Percentiles rank a stretch among this genome's conserved stretches.
These are phyloP conservation scores for Macrolepiota fuliginosa DNA, from an alignment of 768 basidiomycete genomes.

Conservation along the genomic window DNA sequence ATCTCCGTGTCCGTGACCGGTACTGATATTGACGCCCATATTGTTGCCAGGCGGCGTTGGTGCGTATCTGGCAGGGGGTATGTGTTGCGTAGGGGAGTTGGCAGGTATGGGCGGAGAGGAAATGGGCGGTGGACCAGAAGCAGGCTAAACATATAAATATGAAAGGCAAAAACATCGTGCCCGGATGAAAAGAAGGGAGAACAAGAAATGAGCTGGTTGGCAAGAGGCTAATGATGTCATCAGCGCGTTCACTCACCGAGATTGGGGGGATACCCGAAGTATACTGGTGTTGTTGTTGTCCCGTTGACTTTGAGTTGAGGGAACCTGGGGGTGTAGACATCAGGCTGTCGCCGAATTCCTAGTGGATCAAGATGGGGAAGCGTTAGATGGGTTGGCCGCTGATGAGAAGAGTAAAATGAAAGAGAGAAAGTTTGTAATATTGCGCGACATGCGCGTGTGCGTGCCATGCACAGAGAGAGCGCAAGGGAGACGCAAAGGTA, in stretches of 20 bases:
- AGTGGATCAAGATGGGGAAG: neutral
- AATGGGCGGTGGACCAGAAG: conserved; percentile 10
- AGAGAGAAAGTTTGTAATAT: neutral
- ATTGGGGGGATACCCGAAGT: conserved; percentile 13
- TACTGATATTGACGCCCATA: conserved; percentile 8
- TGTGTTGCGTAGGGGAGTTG: no score
- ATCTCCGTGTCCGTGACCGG: neutral
- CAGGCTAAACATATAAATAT: neutral
- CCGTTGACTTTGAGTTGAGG: conserved; percentile 4
- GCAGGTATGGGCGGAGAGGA: conserved; percentile 6
- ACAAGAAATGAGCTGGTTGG: neutral
- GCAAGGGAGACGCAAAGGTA: neutral
- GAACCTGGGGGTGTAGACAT: conserved; percentile 11
- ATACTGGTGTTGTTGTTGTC: conserved; percentile 17
- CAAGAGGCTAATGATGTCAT: conserved; percentile 20
- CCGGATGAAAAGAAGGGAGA: neutral
- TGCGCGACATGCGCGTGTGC: neutral
- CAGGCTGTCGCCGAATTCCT: conserved; percentile 14
- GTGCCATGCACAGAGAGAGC: neutral
- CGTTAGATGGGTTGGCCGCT: neutral
- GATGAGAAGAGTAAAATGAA: neutral
- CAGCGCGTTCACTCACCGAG: conserved; percentile 22
- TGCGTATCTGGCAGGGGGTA: neutral
- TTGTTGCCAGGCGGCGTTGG: conserved; percentile 6
- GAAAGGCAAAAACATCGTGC: neutral